Evolutionary conservation across 1,284 basidiomycete species (phyloP), one percentile per base, ranked within the genome.

Genomic region (Sporisorium graminicola): DNA sequence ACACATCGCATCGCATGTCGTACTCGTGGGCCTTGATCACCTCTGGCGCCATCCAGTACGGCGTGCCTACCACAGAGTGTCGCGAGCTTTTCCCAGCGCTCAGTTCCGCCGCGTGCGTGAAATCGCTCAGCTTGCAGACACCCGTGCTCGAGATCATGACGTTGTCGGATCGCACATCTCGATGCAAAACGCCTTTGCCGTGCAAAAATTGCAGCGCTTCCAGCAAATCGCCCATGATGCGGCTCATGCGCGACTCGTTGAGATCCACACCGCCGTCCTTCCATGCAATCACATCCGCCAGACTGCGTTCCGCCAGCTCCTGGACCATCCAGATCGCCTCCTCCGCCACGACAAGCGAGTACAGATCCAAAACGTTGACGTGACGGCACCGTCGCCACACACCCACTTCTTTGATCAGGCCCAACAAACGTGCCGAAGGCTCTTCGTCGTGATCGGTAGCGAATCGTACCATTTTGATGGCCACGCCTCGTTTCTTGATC

Each of bases 31-130:
- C 78, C 46, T 68, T 76, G 54, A 81, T 75, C 69, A 82, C 77
- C 46, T 82, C 81, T n/a, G 81, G 81, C 33, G 79, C 77, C 81
- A 82, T 82, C 79, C 79, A 82, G 67, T 82, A 82, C 49, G 81
- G 73, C 49, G 80, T 82, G 2, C 80, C 80, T 6, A 81, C 65
- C 22, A 81, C 77, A 31, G 70, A 75, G n/a, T 62, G 61, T n/a
- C 74, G 62, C 53, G 55, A 54, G 16, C 10, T 56, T 18, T 58
- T 60, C 0, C 60, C 65, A 6, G 51, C 53, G 18, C 65, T 56
- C 18, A 80, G 68, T 58, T 78, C 63, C 44, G 59, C 65, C 9
- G 80, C 80, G 50, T 82, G 78, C 35, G 77, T 82, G 26, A 82
- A 80, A 50, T 80, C 81, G 58, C 70, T 66, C 47, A 81, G 67